Conservation (phyloP, 129 eudicot species). For the Tagetes patula region DNA sequence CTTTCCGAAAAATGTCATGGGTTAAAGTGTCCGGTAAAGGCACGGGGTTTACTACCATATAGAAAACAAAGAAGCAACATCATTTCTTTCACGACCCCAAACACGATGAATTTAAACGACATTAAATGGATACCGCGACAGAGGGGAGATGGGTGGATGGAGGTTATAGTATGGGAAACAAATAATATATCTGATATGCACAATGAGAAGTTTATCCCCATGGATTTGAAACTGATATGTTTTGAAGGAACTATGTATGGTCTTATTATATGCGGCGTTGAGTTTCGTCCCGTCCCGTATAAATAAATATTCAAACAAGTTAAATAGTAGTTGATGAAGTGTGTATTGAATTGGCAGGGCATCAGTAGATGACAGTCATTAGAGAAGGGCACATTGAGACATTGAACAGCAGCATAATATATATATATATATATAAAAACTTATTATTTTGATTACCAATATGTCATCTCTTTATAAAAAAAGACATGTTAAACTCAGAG, state of each 20-base stretch:
- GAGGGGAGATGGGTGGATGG: conserved; percentile 39
- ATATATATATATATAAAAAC: too few relatives aligned
- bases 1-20: conserved; percentile 25
- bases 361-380: too few relatives aligned
- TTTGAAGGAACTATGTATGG: conserved; percentile 33
- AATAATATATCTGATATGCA: background rate
- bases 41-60: conserved; percentile 23
- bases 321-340: background rate
- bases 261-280: conserved; percentile 25
- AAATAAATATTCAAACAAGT: too few relatives aligned
- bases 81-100: conserved; percentile 21
- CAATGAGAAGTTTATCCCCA: conserved; percentile 17
- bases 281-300: conserved; percentile 24
- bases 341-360: too few relatives aligned
- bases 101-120: conserved; percentile 21
- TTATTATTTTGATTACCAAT: too few relatives aligned
- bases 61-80: conserved; percentile 29
- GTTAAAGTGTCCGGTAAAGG: conserved; percentile 31
- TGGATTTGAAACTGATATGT: conserved; percentile 31
- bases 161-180: conserved; percentile 32
- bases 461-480: too few relatives aligned
- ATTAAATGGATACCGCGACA: conserved; percentile 30
- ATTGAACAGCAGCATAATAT: too few relatives aligned
- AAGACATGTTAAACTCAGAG: too few relatives aligned
- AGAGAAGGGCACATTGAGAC: too few relatives aligned